Conservation (phyloP, 371 early-diverging fungal species). For the Syncephalis fuscata region DNA sequence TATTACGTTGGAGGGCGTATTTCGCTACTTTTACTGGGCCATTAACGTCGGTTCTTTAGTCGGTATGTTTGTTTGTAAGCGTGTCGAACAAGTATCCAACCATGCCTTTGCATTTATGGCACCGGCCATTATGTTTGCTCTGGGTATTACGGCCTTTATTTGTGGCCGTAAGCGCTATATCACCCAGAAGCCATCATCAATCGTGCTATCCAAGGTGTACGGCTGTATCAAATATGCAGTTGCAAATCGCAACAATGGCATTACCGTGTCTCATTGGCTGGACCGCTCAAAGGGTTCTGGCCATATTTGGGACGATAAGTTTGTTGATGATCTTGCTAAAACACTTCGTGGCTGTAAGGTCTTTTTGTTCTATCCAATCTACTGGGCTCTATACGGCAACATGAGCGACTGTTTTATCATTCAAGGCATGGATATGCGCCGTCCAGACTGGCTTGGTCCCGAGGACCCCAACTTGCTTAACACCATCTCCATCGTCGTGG, state of each 20-base stretch:
- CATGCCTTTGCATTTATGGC: constrained; percentile 33
- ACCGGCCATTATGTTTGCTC: constrained; percentile 48
- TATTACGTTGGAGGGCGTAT: constrained; percentile 32
- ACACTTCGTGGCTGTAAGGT: constrained; percentile 48
- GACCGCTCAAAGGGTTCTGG: constrained; percentile 15
- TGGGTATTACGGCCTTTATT: constrained; percentile 34
- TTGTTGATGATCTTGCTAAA: constrained; percentile 49
- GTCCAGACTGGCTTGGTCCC: constrained; percentile 33
- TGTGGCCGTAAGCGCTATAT: constrained; percentile 37
- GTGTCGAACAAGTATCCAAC: constrained; percentile 13
- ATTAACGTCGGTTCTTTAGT: constrained; percentile 52
- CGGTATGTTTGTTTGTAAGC: constrained; percentile 11
- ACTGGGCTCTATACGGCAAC: constrained; percentile 63
- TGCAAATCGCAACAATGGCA: constrained; percentile 25
- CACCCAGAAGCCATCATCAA: constrained; percentile 39
- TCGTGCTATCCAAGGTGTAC: constrained; percentile 29
- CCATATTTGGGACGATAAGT: constrained; percentile 41
- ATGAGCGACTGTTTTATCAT: constrained; percentile 59
- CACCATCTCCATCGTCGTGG: constrained; percentile 42
- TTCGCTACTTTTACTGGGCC: constrained; percentile 64
- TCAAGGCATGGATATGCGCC: constrained; percentile 48
- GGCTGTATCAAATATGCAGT: constrained; percentile 26
- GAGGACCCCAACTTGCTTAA: constrained; percentile 21
- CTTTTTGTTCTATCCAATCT: constrained; percentile 53
- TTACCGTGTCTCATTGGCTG: constrained; percentile 23